Base-by-base conservation (phyloP, 2,329 filamentous ascomycete genomes). In the Alternaria postmessia region DNA sequence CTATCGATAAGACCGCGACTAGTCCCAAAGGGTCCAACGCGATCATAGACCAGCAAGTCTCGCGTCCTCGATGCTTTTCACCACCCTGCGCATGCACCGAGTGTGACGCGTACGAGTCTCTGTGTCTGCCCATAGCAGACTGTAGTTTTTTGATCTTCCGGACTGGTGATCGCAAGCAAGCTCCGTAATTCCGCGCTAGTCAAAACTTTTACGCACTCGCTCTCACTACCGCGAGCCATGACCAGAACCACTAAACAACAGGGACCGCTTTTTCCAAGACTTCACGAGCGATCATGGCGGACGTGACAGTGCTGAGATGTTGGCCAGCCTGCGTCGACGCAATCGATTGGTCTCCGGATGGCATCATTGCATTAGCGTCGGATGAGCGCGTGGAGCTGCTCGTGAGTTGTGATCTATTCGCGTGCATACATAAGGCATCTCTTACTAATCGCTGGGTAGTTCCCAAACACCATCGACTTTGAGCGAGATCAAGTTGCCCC, bases 331-430 rank as follows among this genome's bases (percentile, higher is more conserved):
- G 81, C 59, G 74, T 80, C 26, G 78, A 85, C 65, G 85, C 84
- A 49, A 73, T 89, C n/a, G 79, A 82, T 52, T 89, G 87, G 86
- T 88, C 86, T 7, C 74, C 80, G 39, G 86, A 88, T 65, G 84
- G 85, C 46, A 83, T 85, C 49, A 80, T 89, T 44, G 87, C 86
- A 7, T 74, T 88, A 47, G 85, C 84, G 14, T 83, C 82, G 11
- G 84, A 85, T 52, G 86, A 88, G 67, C 77, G 81, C 62, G 81
- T 88, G 18, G 81, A 86, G 42, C 77, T 88, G 39, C 70, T 88
- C 79, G 86, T 72, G 59, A 54, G 61, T 53, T 51, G n/a, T 41
- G 6, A 32, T 28, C 22, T 2, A 28, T 22, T 9, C 16, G 26
- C 26, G 30, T 43, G 49, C 36, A 26, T 18, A 38, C 11, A 46